Conservation (phyloP, 139 green algal species). For the Coccomyxa sp. region DNA sequence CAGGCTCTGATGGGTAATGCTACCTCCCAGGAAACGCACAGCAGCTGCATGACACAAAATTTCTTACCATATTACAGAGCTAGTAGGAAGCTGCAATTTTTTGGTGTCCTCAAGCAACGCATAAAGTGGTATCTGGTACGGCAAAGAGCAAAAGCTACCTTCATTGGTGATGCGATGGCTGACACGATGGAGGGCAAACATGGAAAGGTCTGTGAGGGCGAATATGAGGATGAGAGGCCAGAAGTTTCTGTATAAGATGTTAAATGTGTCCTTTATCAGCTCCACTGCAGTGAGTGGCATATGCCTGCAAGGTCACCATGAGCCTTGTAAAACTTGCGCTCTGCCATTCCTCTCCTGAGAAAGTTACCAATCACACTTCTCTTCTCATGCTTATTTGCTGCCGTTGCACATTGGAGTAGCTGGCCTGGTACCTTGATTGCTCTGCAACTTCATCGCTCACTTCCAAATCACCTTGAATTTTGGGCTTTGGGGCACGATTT, state of each 20-base stretch:
- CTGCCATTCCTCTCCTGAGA: too few species aligned
- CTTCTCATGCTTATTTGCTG: too few species aligned
- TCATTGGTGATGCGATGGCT: slow-evolving; percentile 30
- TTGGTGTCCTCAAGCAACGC: too few species aligned
- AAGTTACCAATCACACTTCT: too few species aligned
- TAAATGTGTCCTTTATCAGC: neutral
- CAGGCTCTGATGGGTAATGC: slow-evolving; percentile 3
- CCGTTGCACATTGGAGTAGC: too few species aligned
- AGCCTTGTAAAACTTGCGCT: too few species aligned
- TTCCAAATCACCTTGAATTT: too few species aligned
- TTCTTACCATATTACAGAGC: neutral
- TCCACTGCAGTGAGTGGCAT: neutral
- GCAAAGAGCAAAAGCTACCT: neutral
- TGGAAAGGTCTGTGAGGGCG: neutral
- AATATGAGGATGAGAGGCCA: neutral
- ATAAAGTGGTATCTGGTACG: neutral
- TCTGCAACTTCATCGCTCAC: too few species aligned
- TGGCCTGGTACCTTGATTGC: too few species aligned
- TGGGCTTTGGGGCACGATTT: too few species aligned
- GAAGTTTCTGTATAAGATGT: neutral
- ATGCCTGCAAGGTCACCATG: neutral
- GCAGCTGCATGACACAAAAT: slow-evolving; percentile 12
- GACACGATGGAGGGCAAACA: slow-evolving; percentile 27
- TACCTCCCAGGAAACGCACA: slow-evolving; percentile 14
- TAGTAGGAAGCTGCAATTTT: neutral